These are phyloP conservation scores for Ananas comosus DNA, from an alignment of 176 grass and related monocot species.

Conservation along the genomic window DNA sequence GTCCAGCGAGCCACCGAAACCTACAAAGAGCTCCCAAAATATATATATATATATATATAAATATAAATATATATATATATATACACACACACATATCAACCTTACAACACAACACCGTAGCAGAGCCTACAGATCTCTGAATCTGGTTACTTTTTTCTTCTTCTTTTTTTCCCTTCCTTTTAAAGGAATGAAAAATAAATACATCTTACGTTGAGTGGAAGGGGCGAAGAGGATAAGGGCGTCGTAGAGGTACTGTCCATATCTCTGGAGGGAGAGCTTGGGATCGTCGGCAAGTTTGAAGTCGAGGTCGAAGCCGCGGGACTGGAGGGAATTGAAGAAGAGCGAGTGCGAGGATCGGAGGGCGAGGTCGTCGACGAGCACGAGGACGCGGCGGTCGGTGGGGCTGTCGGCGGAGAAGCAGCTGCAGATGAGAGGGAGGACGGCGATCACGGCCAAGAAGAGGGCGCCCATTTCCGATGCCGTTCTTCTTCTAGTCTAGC, in stretches of 20 bases:
- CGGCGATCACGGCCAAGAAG: constrained; percentile 8
- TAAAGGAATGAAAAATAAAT: too few relatives aligned
- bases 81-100: too few relatives aligned
- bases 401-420: constrained; percentile 28
- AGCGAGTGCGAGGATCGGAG: constrained; percentile 72
- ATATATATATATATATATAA: too few relatives aligned
- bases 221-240: constrained; percentile 81
- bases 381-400: constrained; percentile 54
- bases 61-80: too few relatives aligned
- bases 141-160: constrained; percentile 16
- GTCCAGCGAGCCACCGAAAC: constrained; percentile 87
- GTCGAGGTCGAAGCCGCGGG: constrained; percentile 65
- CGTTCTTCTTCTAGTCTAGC: not conserved
- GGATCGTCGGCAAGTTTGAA: constrained; percentile 82
- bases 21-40: constrained; percentile 16
- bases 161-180: too few relatives aligned
- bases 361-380: constrained; percentile 73
- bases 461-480: constrained; percentile 30
- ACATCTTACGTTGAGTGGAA: constrained; percentile 40
- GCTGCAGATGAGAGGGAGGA: not conserved
- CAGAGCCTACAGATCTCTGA: not conserved
- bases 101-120: not conserved
- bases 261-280: constrained; percentile 65
- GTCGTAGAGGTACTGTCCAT: constrained; percentile 89
- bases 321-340: constrained; percentile 66